Evolutionary conservation across 257 asterid genomes (phyloP).

Genomic region (Anisodus tanguticus): DNA sequence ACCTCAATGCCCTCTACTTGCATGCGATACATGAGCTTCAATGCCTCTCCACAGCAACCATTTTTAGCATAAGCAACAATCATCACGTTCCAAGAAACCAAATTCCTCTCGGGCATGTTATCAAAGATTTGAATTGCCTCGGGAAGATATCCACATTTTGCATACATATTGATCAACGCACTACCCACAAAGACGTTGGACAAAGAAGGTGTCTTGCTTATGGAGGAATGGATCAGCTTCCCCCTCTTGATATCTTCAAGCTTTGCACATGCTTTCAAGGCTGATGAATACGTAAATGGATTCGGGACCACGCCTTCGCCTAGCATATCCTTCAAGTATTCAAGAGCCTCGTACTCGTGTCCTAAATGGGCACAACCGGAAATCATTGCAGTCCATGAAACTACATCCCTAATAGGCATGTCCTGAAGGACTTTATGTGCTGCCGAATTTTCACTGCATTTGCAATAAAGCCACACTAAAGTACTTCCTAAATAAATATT

Average conservation of each 20-base stretch:
- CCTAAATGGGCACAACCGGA: slow-evolving; percentile 79
- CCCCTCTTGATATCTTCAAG: slow-evolving; percentile 68
- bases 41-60: slow-evolving; percentile 76
- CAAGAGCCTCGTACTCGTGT: slow-evolving; percentile 83
- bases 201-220: slow-evolving; percentile 64
- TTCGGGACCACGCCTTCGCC: slow-evolving; percentile 85
- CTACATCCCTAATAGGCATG: slow-evolving; percentile 78
- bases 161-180: slow-evolving; percentile 86
- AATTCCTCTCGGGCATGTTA: slow-evolving; percentile 76
- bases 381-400: slow-evolving; percentile 94
- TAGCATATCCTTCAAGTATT: slow-evolving; percentile 78
- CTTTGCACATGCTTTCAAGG: slow-evolving; percentile 84
- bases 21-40: slow-evolving; percentile 80
- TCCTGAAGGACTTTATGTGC: slow-evolving; percentile 72
- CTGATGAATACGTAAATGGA: slow-evolving; percentile 83
- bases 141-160: slow-evolving; percentile 74
- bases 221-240: slow-evolving; percentile 70
- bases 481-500: slow-evolving; percentile 71
- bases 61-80: slow-evolving; percentile 75
- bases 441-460: slow-evolving; percentile 65
- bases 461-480: slow-evolving; percentile 84
- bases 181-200: slow-evolving; percentile 87
- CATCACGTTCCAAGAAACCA: slow-evolving; percentile 81
- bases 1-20: slow-evolving; percentile 74
- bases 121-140: slow-evolving; percentile 83